Percentiles rank a stretch among this genome's conserved stretches.
phyloP scores from a whole-genome alignment of 2,329 filamentous ascomycete genomes.

The Pseudopyrenochaeta lycopersici region DNA sequence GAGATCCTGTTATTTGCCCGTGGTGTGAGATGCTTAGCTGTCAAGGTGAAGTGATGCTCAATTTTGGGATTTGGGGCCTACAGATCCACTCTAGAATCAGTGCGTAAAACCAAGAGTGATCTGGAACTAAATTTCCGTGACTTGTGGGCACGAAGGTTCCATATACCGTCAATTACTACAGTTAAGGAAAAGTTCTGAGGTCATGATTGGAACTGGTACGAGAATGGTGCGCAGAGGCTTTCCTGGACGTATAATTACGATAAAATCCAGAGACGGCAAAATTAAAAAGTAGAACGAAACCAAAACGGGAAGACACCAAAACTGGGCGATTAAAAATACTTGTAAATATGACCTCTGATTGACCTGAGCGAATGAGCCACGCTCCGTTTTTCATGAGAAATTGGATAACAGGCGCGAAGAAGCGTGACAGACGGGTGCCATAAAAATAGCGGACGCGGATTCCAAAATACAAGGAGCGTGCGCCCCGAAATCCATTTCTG shows the following conservation, averaged over 20 bases:
- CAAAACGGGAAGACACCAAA: slow-evolving; percentile 32
- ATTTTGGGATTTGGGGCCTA: slow-evolving; percentile 77
- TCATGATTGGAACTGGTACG: slow-evolving; percentile 65
- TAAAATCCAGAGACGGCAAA: slow-evolving; percentile 57
- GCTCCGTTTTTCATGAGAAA: no score
- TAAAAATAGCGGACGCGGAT: no score
- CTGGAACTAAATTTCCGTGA: slow-evolving; percentile 73
- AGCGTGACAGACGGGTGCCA: no score
- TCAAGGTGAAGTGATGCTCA: slow-evolving; percentile 24
- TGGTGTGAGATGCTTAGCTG: not conserved
- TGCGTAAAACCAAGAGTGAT: slow-evolving; percentile 72
- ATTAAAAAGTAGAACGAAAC: not conserved
- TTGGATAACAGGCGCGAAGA: no score
- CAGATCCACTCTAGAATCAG: slow-evolving; percentile 63
- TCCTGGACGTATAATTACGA: slow-evolving; percentile 72
- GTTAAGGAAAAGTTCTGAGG: slow-evolving; percentile 72
- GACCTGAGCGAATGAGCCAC: no score
- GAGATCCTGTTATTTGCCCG: not conserved
- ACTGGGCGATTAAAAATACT: not conserved
- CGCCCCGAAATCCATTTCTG: no score
- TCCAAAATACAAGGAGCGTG: no score
- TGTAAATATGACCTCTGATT: slow-evolving; percentile 5
- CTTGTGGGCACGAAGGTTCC: slow-evolving; percentile 84
- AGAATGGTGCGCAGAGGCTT: slow-evolving; percentile 64
- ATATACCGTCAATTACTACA: slow-evolving; percentile 84